Conservation (phyloP, 495 filamentous ascomycete genomes). For the Daldinia grandis region DNA sequence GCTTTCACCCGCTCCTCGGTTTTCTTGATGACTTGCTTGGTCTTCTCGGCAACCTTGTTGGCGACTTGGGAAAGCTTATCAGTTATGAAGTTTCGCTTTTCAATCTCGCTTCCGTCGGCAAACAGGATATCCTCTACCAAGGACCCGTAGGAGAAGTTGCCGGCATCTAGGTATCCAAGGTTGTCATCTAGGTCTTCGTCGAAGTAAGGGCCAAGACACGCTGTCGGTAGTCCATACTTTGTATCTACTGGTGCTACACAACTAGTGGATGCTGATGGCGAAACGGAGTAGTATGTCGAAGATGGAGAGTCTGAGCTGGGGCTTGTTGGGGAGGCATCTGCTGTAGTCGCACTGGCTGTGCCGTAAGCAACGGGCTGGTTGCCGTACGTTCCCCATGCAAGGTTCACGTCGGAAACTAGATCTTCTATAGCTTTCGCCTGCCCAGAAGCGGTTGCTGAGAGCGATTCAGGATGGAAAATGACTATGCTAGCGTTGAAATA, state of each 20-base stretch:
- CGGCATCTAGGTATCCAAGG: constrained; percentile 12
- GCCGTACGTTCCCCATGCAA: constrained; percentile 24
- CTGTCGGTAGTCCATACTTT: constrained; percentile 22
- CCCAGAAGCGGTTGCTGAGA: constrained; percentile 10
- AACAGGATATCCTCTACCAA: constrained; percentile 7
- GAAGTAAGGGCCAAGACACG: constrained; percentile 21
- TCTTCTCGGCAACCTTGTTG: constrained; percentile 8
- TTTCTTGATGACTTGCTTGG: neutral
- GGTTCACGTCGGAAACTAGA: constrained; percentile 17
- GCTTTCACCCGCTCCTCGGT: constrained; percentile 5
- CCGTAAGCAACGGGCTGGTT: constrained; percentile 10
- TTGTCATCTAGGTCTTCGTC: constrained; percentile 15
- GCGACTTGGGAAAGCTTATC: constrained; percentile 2
- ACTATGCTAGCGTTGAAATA: constrained; percentile 18
- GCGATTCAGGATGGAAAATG: constrained; percentile 8
- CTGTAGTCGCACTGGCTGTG: constrained; percentile 4
- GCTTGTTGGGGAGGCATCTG: neutral
- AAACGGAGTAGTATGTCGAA: constrained; percentile 9
- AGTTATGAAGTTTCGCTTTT: neutral
- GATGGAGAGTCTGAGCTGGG: neutral
- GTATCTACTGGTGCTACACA: constrained; percentile 23
- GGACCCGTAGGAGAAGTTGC: constrained; percentile 16
- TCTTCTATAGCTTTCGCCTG: constrained; percentile 19
- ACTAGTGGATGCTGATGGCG: constrained; percentile 1
- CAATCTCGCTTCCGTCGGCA: constrained; percentile 2